These are phyloP conservation scores for Aspergillus alliaceus DNA, from an alignment of 2,329 filamentous ascomycete genomes.

Conservation along the genomic window DNA sequence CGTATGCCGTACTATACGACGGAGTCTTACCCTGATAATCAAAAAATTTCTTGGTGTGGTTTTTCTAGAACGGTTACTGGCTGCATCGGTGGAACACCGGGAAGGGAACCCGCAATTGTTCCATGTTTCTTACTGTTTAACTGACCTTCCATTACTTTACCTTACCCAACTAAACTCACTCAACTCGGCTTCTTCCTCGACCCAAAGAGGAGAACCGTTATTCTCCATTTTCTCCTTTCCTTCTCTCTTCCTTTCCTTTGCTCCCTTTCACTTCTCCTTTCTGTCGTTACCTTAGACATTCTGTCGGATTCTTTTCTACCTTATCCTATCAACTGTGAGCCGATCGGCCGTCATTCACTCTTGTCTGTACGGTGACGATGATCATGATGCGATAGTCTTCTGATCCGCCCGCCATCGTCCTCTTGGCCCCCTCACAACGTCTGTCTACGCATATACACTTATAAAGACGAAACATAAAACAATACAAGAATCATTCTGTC, in stretches of 20 bases:
- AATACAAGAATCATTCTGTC: background rate
- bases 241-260: conserved; percentile 17
- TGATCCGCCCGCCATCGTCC: conserved; percentile 7
- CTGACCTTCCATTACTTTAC: conserved; percentile 7
- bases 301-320: background rate
- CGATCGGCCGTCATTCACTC: background rate
- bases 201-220: conserved; percentile 4
- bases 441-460: too few species aligned
- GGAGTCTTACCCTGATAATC: conserved; percentile 3
- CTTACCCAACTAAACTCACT: conserved; percentile 14
- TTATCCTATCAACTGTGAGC: background rate
- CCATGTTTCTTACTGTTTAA: conserved; percentile 6
- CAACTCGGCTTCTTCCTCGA: conserved; percentile 7
- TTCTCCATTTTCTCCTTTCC: conserved; percentile 6
- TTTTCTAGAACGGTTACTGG: conserved; percentile 17
- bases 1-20: conserved; percentile 3
- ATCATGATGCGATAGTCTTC: conserved; percentile 10
- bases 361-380: background rate
- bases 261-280: conserved; percentile 6
- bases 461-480: conserved; percentile 8
- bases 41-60: conserved; percentile 10
- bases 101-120: conserved; percentile 10
- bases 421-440: background rate
- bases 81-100: conserved; percentile 12
- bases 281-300: background rate